Conservation (phyloP, 352 stramenopile species). For the Aphanomyces astaci region DNA sequence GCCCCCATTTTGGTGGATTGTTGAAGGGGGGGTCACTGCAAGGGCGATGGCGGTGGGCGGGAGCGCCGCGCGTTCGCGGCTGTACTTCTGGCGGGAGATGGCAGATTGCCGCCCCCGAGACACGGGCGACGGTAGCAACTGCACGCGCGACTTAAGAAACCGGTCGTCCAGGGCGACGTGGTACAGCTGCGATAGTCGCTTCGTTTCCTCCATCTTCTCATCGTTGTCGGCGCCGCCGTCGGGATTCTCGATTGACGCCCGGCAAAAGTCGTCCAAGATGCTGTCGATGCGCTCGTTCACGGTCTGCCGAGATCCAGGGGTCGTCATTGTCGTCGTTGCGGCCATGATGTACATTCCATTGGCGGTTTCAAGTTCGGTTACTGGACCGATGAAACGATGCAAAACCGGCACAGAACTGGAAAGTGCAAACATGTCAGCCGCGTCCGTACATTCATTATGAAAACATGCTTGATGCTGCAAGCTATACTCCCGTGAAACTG, state of each 20-base stretch:
- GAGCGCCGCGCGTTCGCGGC: not conserved
- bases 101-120: not conserved
- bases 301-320: not conserved
- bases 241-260: not conserved
- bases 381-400: no score
- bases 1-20: not conserved
- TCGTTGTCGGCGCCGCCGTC: not conserved
- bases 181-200: conserved; percentile 1
- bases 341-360: not conserved
- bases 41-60: not conserved
- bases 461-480: no score
- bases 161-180: not conserved
- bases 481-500: no score
- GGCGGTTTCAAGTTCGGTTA: not conserved
- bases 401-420: no score
- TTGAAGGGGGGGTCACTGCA: not conserved
- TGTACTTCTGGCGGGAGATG: not conserved
- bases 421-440: no score
- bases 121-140: not conserved
- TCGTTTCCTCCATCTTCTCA: not conserved
- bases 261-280: conserved; percentile 5
- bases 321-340: not conserved
- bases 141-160: conserved; percentile 4
- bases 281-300: conserved; percentile 13
- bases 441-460: no score